These are phyloP conservation scores for Friedmanniomyces simplex DNA, from an alignment of 495 filamentous ascomycete genomes.

Conservation along the genomic window DNA sequence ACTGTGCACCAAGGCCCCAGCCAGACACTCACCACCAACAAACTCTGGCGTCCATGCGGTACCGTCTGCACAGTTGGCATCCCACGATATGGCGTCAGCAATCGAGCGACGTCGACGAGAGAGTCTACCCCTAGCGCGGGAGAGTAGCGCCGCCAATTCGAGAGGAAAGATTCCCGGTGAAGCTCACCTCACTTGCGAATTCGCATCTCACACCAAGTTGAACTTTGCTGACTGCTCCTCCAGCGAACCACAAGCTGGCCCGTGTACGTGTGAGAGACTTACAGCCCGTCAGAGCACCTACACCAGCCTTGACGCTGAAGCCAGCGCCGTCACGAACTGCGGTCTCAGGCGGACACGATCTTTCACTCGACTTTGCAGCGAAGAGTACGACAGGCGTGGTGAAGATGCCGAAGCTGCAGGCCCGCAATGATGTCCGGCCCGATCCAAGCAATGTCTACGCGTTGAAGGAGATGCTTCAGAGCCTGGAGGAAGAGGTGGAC, in stretches of 20 bases:
- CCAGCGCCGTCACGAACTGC: no score
- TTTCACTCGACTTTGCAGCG: no score
- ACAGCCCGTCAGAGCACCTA: background rate
- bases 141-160: background rate
- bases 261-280: background rate
- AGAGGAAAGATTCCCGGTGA: background rate
- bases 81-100: background rate
- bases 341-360: no score
- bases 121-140: background rate
- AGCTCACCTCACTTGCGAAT: background rate
- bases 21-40: background rate
- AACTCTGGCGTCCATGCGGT: no score
- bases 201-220: background rate
- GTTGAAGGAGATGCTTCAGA: background rate
- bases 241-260: background rate
- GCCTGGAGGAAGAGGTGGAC: background rate
- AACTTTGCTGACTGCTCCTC: background rate
- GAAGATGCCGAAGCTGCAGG: background rate
- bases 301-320: background rate
- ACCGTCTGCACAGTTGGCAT: background rate
- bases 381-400: background rate
- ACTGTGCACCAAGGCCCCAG: background rate
- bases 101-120: background rate
- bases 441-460: background rate
- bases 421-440: background rate